These are phyloP conservation scores for Gaultheria prostrata DNA, from an alignment of 148 eudicot species.

Conservation along the genomic window DNA sequence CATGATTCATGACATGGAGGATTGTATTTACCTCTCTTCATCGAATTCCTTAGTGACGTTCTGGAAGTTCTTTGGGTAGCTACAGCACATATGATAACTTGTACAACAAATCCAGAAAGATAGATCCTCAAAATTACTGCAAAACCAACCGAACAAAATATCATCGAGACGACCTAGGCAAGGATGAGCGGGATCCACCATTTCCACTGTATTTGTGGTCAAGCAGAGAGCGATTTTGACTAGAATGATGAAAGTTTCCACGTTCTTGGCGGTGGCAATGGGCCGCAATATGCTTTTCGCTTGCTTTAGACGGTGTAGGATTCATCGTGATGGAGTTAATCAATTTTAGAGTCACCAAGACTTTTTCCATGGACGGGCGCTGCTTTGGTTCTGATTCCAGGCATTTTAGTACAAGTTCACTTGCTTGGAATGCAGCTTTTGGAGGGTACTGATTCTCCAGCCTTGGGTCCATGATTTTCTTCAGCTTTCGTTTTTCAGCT, in stretches of 20 bases:
- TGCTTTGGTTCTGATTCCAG: slow-evolving; percentile 49
- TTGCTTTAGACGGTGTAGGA: slow-evolving; percentile 31
- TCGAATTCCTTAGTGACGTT: no score
- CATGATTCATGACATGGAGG: slow-evolving; percentile 84
- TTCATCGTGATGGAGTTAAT: slow-evolving; percentile 37
- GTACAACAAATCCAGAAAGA: neutral
- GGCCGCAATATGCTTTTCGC: slow-evolving; percentile 12
- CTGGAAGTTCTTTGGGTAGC: neutral
- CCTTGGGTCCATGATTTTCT: slow-evolving; percentile 56
- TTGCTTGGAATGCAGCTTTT: slow-evolving; percentile 45
- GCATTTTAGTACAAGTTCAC: slow-evolving; percentile 52
- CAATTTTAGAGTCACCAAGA: slow-evolving; percentile 39
- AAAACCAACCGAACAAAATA: neutral
- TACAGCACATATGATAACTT: neutral
- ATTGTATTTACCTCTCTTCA: slow-evolving; percentile 49
- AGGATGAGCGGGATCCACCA: neutral
- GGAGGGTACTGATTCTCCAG: slow-evolving; percentile 48
- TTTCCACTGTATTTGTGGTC: slow-evolving; percentile 1
- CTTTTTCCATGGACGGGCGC: slow-evolving; percentile 62
- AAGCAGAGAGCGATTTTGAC: slow-evolving; percentile 20
- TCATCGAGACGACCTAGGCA: neutral
- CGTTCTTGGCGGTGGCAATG: neutral
- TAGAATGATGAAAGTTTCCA: neutral
- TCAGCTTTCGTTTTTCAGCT: slow-evolving; percentile 38
- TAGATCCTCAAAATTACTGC: neutral